Evolutionary conservation across 176 grass and related monocot genomes (phyloP).

Genomic region (Musa schizocarpa): DNA sequence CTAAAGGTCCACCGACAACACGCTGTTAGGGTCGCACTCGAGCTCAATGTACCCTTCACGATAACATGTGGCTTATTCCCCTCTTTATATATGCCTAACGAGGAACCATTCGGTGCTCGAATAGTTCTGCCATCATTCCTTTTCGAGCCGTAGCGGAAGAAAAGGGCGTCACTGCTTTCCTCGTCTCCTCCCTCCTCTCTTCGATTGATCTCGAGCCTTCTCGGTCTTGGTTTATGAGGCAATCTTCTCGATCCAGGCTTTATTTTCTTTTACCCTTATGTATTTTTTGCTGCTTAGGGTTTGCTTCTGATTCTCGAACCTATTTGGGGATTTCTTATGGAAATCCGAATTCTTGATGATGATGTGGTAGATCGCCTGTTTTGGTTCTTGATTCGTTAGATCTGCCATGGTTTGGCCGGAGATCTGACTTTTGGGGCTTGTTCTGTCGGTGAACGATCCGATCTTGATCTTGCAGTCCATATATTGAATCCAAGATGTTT

Average conservation of each 20-base stretch:
- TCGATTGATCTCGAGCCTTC: background rate
- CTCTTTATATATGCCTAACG: no score
- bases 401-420: background rate
- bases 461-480: background rate
- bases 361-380: background rate
- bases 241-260: background rate
- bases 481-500: background rate
- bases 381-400: background rate
- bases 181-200: no score
- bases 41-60: no score
- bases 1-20: no score
- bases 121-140: no score
- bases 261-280: background rate
- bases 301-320: no score
- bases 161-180: no score
- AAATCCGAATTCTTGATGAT: background rate
- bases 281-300: background rate
- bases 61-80: no score
- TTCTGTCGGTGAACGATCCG: background rate
- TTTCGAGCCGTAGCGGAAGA: no score
- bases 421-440: background rate
- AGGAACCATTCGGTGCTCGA: no score
- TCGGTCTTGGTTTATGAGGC: constrained; percentile 40
- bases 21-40: no score
- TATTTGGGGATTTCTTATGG: background rate